These are phyloP conservation scores for Calamus simplicifolius DNA, from an alignment of 176 grass and related monocot species.

Conservation along the genomic window DNA sequence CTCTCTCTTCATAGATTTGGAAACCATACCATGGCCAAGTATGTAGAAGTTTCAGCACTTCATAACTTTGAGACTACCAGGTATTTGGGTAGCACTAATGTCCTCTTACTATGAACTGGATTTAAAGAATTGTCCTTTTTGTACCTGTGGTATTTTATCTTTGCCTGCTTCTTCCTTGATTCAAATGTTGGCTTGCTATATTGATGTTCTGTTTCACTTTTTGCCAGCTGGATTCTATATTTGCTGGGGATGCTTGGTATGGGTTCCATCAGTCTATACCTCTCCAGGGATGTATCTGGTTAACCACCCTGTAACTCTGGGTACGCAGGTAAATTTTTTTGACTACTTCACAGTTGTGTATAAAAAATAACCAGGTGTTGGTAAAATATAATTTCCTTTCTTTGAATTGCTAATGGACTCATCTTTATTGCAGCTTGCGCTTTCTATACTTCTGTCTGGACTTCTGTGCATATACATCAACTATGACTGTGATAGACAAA, in stretches of 20 bases:
- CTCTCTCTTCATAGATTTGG: no score
- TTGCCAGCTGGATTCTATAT: constrained; percentile 93
- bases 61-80: no score
- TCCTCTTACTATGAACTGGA: no score
- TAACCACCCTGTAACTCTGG: constrained; percentile 87
- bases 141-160: no score
- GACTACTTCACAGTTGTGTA: background rate
- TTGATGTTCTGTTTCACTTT: constrained; percentile 15
- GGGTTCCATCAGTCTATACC: constrained; percentile 97
- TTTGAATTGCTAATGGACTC: no score
- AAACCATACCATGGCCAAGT: no score
- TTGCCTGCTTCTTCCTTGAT: no score
- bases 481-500: constrained; percentile 94
- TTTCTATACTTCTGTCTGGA: constrained; percentile 73
- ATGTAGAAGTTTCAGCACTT: no score
- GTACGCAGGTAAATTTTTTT: constrained; percentile 54
- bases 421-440: constrained; percentile 55
- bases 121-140: no score
- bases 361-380: no score
- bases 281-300: constrained; percentile 99
- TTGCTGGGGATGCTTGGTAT: constrained; percentile 99
- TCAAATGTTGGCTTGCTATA: constrained; percentile 10
- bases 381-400: no score
- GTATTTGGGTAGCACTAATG: no score
- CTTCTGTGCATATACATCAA: constrained; percentile 97